Evolutionary conservation across 1,284 basidiomycete species (phyloP), one percentile per base, ranked within the genome.

Genomic region (Termitomyces sp.): DNA sequence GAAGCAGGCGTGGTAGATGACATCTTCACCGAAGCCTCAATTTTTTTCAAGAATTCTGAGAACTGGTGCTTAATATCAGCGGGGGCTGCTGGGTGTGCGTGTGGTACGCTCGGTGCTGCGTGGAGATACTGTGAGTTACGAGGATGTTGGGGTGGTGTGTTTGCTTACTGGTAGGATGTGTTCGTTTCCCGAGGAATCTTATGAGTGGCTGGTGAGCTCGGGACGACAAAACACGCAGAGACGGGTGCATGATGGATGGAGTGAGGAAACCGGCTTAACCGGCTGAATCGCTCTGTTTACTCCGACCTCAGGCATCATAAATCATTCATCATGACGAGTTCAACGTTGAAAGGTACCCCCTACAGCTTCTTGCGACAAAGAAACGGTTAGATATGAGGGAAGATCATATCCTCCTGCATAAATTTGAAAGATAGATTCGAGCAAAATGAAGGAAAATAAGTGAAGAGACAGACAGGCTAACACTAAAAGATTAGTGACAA

Each of bases 51-150:
- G 62, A 84, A 84, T 34, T 78, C 77, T 16, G 79, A 67, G 64
- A 90, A 90, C 14, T 72, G 69, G 53, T 83, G 77, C 63, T 79
- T 81, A 56, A 85, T 72, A 62, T 91, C 88, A 56, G 75, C 65
- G 19, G 90, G 88, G 21, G 90, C 89, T 40, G 79, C 78, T 1
- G 91, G 91, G 67, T 93, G 91, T 8, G 87, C 76, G 57, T 81
- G 82, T 14, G 86, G 80, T 33, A 76, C 66, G 62, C 80, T 76
- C 10, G 79, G 73, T 44, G 74, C 88, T 90, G 66, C 46, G n/a
- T n/a, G n/a, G 13, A 33, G 11, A 40, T 31, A n/a, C 3, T 8
- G 41, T 26, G 18, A n/a, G 21, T 31, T 18, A 26, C 16, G 30
- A 46, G 13, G 13, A n/a, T 40, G 37, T 46, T 35, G 43, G 35